A percentile compares a stretch with the other conserved stretches of the same genome.
These are phyloP conservation scores for Phytophthora chlamydospora DNA, from an alignment of 352 stramenopile species.

Conservation along the genomic window DNA sequence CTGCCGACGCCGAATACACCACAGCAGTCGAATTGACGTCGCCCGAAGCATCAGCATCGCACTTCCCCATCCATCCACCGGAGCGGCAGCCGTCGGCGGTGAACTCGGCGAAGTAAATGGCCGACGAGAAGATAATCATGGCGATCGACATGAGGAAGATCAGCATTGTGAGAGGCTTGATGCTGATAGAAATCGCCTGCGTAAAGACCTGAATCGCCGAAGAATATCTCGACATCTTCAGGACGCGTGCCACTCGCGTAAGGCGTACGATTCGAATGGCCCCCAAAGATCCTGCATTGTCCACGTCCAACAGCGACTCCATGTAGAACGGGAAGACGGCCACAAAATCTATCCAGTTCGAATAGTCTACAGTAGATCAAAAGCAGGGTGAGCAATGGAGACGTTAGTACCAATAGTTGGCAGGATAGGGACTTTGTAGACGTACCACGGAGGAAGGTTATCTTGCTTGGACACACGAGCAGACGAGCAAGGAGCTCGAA, in stretches of 20 bases:
- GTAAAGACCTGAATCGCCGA: conserved; percentile 87
- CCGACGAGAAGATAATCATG: conserved; percentile 86
- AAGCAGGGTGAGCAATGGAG: not conserved
- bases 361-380: conserved; percentile 41
- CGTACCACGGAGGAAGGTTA: conserved; percentile 57
- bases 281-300: conserved; percentile 68
- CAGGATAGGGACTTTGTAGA: not conserved
- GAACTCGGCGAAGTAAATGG: conserved; percentile 85
- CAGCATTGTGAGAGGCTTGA: conserved; percentile 87
- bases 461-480: conserved; percentile 52
- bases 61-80: conserved; percentile 66
- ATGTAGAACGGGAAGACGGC: conserved; percentile 89
- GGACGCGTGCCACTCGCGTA: conserved; percentile 78
- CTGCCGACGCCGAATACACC: conserved; percentile 29
- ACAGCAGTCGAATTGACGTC: conserved; percentile 16
- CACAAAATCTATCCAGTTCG: conserved; percentile 86
- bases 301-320: conserved; percentile 65
- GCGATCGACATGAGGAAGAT: conserved; percentile 88
- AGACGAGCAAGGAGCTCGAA: conserved; percentile 66
- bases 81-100: conserved; percentile 66
- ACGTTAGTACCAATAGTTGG: not conserved
- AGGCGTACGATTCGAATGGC: conserved; percentile 88
- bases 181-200: conserved; percentile 71
- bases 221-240: conserved; percentile 90
- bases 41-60: conserved; percentile 21